A percentile compares a stretch with the other conserved stretches of the same genome.
phyloP scores from a whole-genome alignment of 2,329 filamentous ascomycete genomes.

The Aspergillus quadrilineatus region DNA sequence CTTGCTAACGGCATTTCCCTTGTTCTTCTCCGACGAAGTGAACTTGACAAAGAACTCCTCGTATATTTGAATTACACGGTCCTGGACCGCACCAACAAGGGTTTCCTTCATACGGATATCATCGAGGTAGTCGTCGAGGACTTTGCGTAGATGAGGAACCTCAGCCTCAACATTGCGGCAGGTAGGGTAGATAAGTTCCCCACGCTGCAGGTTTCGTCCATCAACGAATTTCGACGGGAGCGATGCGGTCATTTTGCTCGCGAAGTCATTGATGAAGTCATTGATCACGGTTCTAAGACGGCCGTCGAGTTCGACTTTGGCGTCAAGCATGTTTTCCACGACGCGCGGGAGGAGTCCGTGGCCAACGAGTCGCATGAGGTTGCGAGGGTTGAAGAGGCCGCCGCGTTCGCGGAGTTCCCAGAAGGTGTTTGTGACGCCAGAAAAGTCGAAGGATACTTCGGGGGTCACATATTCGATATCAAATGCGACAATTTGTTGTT shows the following conservation, averaged over 20 bases:
- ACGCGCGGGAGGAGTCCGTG: constrained; percentile 62
- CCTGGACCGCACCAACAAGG: constrained; percentile 64
- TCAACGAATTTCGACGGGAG: constrained; percentile 42
- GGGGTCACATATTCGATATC: constrained; percentile 78
- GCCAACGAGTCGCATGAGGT: constrained; percentile 60
- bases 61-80: constrained; percentile 62
- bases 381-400: constrained; percentile 64
- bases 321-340: constrained; percentile 70
- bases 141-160: constrained; percentile 54
- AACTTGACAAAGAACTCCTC: constrained; percentile 63
- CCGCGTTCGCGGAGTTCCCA: constrained; percentile 66
- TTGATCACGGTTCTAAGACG: constrained; percentile 63
- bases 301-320: constrained; percentile 66
- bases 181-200: constrained; percentile 48
- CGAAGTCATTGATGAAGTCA: constrained; percentile 62
- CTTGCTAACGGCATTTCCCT: constrained; percentile 36
- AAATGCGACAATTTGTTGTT: constrained; percentile 92
- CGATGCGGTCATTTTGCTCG: constrained; percentile 55
- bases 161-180: constrained; percentile 59
- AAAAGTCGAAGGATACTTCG: constrained; percentile 66
- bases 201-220: constrained; percentile 38
- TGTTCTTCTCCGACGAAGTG: constrained; percentile 40
- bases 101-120: constrained; percentile 66
- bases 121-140: constrained; percentile 63
- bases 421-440: constrained; percentile 64